These are phyloP conservation scores for Zygosaccharomyces pseudobailii DNA, from an alignment of 1,139 yeast species.

Conservation along the genomic window DNA sequence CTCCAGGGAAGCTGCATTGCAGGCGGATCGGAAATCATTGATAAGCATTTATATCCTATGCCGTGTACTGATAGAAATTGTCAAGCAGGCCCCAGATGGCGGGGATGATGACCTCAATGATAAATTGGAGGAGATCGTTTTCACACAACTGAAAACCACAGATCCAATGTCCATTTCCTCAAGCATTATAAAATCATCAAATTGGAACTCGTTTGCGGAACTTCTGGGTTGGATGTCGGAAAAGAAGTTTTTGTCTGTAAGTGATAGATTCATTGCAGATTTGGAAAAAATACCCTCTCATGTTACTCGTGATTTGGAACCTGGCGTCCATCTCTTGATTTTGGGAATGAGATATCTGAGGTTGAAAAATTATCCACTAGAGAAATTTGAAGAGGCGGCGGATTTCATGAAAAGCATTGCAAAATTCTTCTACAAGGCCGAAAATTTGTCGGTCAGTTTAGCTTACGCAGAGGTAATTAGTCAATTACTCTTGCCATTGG, in stretches of 20 bases:
- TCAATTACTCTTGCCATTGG: conserved; percentile 71
- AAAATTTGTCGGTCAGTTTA: conserved; percentile 56
- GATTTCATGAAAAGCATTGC: conserved; percentile 83
- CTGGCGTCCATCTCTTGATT: conserved; percentile 67
- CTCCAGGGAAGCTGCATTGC: conserved; percentile 66
- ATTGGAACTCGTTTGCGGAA: conserved; percentile 91
- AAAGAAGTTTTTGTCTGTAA: conserved; percentile 75
- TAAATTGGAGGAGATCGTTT: conserved; percentile 87
- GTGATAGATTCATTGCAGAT: conserved; percentile 91
- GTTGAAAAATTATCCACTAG: conserved; percentile 79
- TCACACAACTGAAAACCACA: conserved; percentile 80
- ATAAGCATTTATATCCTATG: conserved; percentile 89
- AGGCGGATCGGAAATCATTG: conserved; percentile 80
- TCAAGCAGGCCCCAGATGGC: conserved; percentile 74
- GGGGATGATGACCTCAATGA: conserved; percentile 78
- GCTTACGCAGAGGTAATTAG: conserved; percentile 86
- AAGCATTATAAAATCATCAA: conserved; percentile 76
- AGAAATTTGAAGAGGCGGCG: conserved; percentile 85
- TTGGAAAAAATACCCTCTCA: conserved; percentile 70
- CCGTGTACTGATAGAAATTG: conserved; percentile 88
- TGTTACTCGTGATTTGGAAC: conserved; percentile 57
- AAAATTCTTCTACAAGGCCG: conserved; percentile 68
- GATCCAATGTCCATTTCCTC: conserved; percentile 68
- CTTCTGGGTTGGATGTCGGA: conserved; percentile 87
- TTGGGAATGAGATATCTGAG: conserved; percentile 87